Evolutionary conservation across 768 basidiomycete genomes (phyloP), one percentile per base, ranked within the genome.

Genomic region (Cantharellus cinnabarinus): DNA sequence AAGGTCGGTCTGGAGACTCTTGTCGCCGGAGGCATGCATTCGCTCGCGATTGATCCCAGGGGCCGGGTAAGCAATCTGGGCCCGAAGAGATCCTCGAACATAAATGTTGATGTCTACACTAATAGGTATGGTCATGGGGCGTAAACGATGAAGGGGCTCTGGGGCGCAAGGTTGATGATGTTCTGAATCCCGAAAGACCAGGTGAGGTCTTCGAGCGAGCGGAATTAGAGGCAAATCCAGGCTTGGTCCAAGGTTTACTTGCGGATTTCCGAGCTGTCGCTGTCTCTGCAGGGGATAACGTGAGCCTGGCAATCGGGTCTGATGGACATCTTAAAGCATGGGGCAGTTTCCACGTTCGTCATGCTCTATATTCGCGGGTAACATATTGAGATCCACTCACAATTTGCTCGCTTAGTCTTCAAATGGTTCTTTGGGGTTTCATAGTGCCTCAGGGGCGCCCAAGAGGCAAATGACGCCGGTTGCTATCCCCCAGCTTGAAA

Each of bases 21-120:
- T 54, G 80, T 77, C 52, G 84, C 80, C 39, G 93, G 91, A 58
- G 94, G 94, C 34, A 76, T 97, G 69, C 93, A 97, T 69, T 83
- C 83, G 2, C 72, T 97, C 51, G 83, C 89, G 66, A 75, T 95
- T 39, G 91, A 95, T 67, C 86, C 90, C 67, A 80, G 79, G 63
- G 94, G 94, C 65, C 81, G 81, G 35, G 91, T 98, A 68, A 69
- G 89, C 64, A 41, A 5, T 41, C 5, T 42, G 10, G 39, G 44
- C 52, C 7, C 52, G 34, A 14, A n/a, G 15, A 10, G 10, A 48
- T 10, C 29, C 29, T 10, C 10, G 44, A 48, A 29, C 29, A 54
- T 54, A 7, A 7, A 54, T 57, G 56, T 57, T 38, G 5, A 57
- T 38, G 15, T 42, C 42, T 14, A 41, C 15, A 37, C 42, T 10